Evolutionary conservation across 2,329 filamentous ascomycete genomes (phyloP).

Genomic region (Aspergillus udagawae): DNA sequence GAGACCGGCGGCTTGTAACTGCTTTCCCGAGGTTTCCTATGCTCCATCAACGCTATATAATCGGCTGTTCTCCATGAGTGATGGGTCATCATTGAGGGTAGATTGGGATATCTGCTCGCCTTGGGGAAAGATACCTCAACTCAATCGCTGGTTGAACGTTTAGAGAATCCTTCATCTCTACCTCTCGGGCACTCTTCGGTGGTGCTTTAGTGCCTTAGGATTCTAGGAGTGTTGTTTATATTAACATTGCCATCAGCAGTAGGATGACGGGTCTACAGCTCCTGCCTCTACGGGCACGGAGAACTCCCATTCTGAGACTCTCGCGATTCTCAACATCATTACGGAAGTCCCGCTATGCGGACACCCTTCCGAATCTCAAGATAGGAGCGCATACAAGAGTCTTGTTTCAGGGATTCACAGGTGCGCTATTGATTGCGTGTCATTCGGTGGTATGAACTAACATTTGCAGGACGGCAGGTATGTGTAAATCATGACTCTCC

Average conservation of each 20-base stretch:
- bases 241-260: background rate
- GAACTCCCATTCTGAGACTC: slow-evolving; percentile 1
- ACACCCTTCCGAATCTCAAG: slow-evolving; percentile 63
- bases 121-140: too few species aligned
- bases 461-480: slow-evolving; percentile 34
- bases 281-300: slow-evolving; percentile 19
- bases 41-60: background rate
- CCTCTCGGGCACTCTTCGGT: background rate
- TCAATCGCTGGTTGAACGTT: too few species aligned
- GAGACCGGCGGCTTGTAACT: slow-evolving; percentile 10
- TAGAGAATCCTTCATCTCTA: background rate
- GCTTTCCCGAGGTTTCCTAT: slow-evolving; percentile 5
- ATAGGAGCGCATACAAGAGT: slow-evolving; percentile 64
- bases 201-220: background rate
- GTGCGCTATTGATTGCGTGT: slow-evolving; percentile 27
- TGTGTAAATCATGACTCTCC: background rate
- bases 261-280: slow-evolving; percentile 17
- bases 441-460: slow-evolving; percentile 2
- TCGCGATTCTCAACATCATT: slow-evolving; percentile 31
- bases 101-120: background rate
- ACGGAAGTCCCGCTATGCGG: slow-evolving; percentile 44
- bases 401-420: slow-evolving; percentile 69
- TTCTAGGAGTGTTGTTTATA: background rate
- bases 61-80: background rate
- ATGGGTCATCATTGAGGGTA: background rate